Evolutionary conservation across 202 grass and related monocot species (phyloP).

Genomic region (Hordeum pubiflorum): DNA sequence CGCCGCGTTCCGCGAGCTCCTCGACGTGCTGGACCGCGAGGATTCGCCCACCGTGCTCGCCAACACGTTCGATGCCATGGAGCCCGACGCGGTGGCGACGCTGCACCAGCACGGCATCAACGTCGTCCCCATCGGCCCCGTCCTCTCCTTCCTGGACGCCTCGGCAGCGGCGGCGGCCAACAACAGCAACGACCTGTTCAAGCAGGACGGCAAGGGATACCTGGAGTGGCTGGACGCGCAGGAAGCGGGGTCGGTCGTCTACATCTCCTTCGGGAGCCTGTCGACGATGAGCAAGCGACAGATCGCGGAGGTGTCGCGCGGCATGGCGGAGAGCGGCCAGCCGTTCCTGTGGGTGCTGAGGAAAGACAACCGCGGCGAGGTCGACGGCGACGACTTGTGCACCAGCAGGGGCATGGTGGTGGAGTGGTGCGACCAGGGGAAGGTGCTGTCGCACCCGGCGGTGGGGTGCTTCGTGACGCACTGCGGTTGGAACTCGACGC

Average conservation of each 20-base stretch:
- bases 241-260: slow-evolving; percentile 37
- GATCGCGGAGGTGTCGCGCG: slow-evolving; percentile 15
- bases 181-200: slow-evolving; percentile 30
- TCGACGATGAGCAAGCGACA: slow-evolving; percentile 28
- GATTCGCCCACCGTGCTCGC: slow-evolving; percentile 24
- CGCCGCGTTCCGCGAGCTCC: background rate
- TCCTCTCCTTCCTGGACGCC: slow-evolving; percentile 24
- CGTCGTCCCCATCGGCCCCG: slow-evolving; percentile 29
- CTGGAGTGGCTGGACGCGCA: slow-evolving; percentile 36
- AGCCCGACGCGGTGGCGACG: slow-evolving; percentile 22
- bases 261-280: slow-evolving; percentile 56
- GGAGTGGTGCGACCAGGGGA: slow-evolving; percentile 62
- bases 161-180: too few relatives aligned
- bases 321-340: slow-evolving; percentile 21
- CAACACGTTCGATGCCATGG: slow-evolving; percentile 63
- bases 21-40: slow-evolving; percentile 6
- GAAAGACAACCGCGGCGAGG: slow-evolving; percentile 23
- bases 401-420: slow-evolving; percentile 28
- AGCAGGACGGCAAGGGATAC: slow-evolving; percentile 23
- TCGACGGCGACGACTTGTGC: background rate
- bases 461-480: slow-evolving; percentile 66
- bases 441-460: slow-evolving; percentile 42
- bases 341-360: slow-evolving; percentile 52
- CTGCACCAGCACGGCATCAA: slow-evolving; percentile 10
- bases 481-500: slow-evolving; percentile 74